Conservation (phyloP, 805 yeast species). For the Yamadazyma sp. region DNA sequence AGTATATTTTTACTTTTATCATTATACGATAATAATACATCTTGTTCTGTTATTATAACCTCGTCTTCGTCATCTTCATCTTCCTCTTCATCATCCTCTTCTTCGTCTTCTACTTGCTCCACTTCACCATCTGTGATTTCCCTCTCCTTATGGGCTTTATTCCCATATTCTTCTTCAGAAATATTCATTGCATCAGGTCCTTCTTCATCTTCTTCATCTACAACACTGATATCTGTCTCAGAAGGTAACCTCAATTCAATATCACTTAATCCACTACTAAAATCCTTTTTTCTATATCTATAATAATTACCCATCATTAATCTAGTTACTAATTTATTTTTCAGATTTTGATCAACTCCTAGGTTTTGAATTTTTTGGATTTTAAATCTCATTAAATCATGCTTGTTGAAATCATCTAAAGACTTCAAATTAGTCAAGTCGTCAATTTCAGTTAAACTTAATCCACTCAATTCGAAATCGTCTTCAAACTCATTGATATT, state of each 20-base stretch:
- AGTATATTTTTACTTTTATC: slow-evolving; percentile 41
- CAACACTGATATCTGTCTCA: no score
- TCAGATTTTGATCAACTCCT: slow-evolving; percentile 37
- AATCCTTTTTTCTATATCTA: slow-evolving; percentile 40
- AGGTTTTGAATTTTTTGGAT: slow-evolving; percentile 47
- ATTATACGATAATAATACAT: slow-evolving; percentile 47
- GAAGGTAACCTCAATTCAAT: slow-evolving; percentile 4
- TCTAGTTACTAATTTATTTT: slow-evolving; percentile 53
- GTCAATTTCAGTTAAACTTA: slow-evolving; percentile 30
- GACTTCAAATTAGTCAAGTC: slow-evolving; percentile 35
- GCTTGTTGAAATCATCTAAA: slow-evolving; percentile 35
- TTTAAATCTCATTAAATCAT: slow-evolving; percentile 42
- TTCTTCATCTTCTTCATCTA: background rate
- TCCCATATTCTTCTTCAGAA: slow-evolving; percentile 15
- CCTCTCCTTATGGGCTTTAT: no score
- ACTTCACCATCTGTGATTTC: no score
- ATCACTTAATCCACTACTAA: no score
- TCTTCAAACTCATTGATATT: slow-evolving; percentile 13
- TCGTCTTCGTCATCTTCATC: slow-evolving; percentile 28
- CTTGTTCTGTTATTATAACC: slow-evolving; percentile 47
- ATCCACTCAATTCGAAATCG: slow-evolving; percentile 35
- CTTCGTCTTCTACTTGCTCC: slow-evolving; percentile 6
- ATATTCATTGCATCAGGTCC: no score
- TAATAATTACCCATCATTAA: slow-evolving; percentile 69
- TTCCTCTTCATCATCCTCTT: slow-evolving; percentile 5